These are phyloP conservation scores for Penstemon eatonii DNA, from an alignment of 257 asterid genomes.

Conservation along the genomic window DNA sequence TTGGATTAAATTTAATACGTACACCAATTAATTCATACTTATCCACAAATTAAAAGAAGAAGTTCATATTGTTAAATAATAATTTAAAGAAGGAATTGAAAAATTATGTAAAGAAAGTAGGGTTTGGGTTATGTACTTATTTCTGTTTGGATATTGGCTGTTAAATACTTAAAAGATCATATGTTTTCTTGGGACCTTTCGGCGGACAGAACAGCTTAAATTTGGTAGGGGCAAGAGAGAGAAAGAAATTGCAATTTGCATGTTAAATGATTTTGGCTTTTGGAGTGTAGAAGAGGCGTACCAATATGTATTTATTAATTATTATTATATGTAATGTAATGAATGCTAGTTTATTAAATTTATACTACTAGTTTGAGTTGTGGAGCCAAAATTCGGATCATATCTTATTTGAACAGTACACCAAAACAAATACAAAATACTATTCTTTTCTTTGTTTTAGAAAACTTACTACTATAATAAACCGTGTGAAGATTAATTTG, in stretches of 20 bases:
- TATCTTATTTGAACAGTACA: background rate
- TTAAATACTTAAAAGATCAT: too few relatives aligned
- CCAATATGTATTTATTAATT: background rate
- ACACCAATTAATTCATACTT: conserved; percentile 19
- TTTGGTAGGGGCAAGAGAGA: background rate
- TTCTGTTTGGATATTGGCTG: background rate
- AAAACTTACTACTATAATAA: too few relatives aligned
- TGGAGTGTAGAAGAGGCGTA: conserved; percentile 36
- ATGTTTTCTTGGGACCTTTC: conserved; percentile 41
- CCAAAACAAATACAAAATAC: background rate
- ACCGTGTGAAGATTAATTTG: too few relatives aligned
- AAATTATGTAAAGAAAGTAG: background rate
- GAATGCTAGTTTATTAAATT: background rate
- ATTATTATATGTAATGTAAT: background rate
- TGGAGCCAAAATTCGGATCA: background rate
- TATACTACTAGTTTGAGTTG: background rate
- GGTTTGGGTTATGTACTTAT: conserved; percentile 4
- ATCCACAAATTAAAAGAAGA: conserved; percentile 25
- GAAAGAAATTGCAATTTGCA: background rate
- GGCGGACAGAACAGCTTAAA: conserved; percentile 47
- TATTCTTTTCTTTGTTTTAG: background rate
- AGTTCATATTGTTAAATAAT: conserved; percentile 7
- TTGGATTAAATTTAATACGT: conserved; percentile 17
- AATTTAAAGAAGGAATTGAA: background rate
- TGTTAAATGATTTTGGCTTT: conserved; percentile 33